A percentile compares a stretch with the other conserved stretches of the same genome.
phyloP scores from a whole-genome alignment of 2,329 filamentous ascomycete species.

The Tolypocladium ophioglossoides region DNA sequence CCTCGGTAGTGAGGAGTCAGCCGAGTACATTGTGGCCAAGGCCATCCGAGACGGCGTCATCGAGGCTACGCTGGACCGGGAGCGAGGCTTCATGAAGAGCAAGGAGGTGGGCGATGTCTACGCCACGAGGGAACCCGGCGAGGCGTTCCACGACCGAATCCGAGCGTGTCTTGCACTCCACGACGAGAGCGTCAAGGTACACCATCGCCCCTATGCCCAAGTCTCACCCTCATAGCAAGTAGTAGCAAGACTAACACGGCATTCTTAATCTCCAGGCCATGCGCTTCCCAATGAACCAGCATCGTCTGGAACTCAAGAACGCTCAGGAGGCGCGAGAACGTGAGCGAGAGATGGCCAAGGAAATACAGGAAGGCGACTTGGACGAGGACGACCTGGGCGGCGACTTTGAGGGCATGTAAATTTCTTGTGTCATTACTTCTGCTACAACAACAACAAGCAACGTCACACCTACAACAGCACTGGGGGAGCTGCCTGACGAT shows the following conservation, averaged over 20 bases:
- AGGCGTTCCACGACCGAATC: constrained; percentile 97
- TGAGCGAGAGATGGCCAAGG: constrained; percentile 94
- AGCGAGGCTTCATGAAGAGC: constrained; percentile 96
- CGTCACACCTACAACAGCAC: not conserved
- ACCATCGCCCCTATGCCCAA: not conserved
- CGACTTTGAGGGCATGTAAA: constrained; percentile 91
- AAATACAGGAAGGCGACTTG: constrained; percentile 95
- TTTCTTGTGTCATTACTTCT: constrained; percentile 3
- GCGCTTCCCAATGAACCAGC: constrained; percentile 99
- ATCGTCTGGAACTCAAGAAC: constrained; percentile 92
- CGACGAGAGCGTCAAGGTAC: constrained; percentile 95
- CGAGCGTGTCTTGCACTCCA: constrained; percentile 82
- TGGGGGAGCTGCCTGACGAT: not conserved
- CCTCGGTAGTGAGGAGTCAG: constrained; percentile 89
- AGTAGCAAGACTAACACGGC: constrained; percentile 6
- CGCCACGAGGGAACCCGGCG: constrained; percentile 86
- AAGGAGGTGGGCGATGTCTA: constrained; percentile 95
- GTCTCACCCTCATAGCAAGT: constrained; percentile 2
- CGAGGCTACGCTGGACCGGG: constrained; percentile 86
- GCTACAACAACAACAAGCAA: not conserved
- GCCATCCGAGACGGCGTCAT: constrained; percentile 96
- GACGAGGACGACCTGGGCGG: constrained; percentile 94
- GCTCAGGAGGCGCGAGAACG: constrained; percentile 96
- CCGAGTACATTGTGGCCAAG: constrained; percentile 98
- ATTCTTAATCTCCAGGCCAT: constrained; percentile 54